Base-by-base conservation (phyloP, 495 filamentous ascomycete species). In the Daldinia caldariorum region DNA sequence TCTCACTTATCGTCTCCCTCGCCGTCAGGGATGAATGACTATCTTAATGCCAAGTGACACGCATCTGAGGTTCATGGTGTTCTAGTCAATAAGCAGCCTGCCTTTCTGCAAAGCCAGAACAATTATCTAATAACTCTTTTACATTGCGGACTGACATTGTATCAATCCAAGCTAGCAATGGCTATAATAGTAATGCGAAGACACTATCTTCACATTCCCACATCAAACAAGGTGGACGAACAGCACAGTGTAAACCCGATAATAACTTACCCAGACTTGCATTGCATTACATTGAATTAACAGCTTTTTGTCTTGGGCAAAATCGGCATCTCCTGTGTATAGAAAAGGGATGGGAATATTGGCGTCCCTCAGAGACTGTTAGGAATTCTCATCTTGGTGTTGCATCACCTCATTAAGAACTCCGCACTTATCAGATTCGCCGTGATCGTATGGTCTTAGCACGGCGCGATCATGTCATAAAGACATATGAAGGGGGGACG, bases 401-500 rank as follows among this genome's bases (percentile, higher is more conserved):
- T 14, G 54, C 39, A 16, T 61, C 50, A 20, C 51, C 9, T 14
- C 22, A 43, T 66, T 31, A 60, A 60, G 35, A 66, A 66, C 16
- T 18, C 13, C 12, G 45, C 31, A 47, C 26, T 31, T 29, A 10
- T 38, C 14, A 58, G 20, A 35, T 39, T n/a, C 16, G 31, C 41
- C 14, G 34, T 8, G 49, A 5, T 32, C 31, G 47, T 18, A 57
- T 35, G 29, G 50, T 22, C 49, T 53, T 35, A 7, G 39, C 10
- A 35, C 43, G 43, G 26, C 8, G 37, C 18, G 34, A 51, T 58
- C 54, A 31, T 31, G 14, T 22, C 49, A 31, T 18, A 43, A 56
- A 31, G 51, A 41, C 39, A 51, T 20, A 45, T 60, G 35, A 61
- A 54, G 45, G 35, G 35, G 64, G 39, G 14, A 38, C n/a, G 53